Conservation (phyloP, 768 basidiomycete species). For the Phlegmacium glaucopus region DNA sequence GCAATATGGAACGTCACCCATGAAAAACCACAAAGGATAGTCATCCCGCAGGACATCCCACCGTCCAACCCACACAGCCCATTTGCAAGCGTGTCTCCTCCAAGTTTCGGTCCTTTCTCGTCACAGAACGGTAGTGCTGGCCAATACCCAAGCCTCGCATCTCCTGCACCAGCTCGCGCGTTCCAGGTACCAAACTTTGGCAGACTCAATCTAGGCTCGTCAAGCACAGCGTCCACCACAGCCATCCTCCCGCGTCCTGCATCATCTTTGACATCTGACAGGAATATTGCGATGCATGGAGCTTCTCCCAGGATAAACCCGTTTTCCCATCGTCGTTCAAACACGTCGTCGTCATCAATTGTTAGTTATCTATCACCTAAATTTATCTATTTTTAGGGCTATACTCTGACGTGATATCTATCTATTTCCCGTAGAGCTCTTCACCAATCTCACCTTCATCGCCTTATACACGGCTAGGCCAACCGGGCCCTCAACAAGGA, state of each 20-base stretch:
- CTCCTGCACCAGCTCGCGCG: too few species aligned
- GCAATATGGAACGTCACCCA: slow-evolving; percentile 10
- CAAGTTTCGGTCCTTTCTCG: background rate
- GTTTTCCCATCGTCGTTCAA: slow-evolving; percentile 19
- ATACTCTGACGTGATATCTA: slow-evolving; percentile 8
- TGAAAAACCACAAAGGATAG: slow-evolving; percentile 6
- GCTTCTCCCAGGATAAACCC: slow-evolving; percentile 10
- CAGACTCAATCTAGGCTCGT: too few species aligned
- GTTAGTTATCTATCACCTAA: slow-evolving; percentile 9
- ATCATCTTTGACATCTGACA: slow-evolving; percentile 17
- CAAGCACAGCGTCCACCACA: background rate
- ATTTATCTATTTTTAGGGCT: slow-evolving; percentile 8
- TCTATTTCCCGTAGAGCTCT: slow-evolving; percentile 22
- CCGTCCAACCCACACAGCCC: background rate
- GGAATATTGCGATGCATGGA: slow-evolving; percentile 13
- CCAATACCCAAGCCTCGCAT: too few species aligned
- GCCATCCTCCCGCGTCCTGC: slow-evolving; percentile 4
- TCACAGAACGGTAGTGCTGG: background rate
- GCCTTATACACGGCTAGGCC: slow-evolving; percentile 18
- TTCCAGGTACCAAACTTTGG: too few species aligned
- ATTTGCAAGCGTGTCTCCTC: background rate
- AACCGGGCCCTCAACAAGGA: slow-evolving; percentile 11
- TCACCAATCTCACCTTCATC: slow-evolving; percentile 23
- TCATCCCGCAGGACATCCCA: background rate
- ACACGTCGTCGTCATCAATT: slow-evolving; percentile 18